Evolutionary conservation across 2,329 filamentous ascomycete genomes (phyloP), one percentile per base, ranked within the genome.

Genomic region (Xylogone sp.): DNA sequence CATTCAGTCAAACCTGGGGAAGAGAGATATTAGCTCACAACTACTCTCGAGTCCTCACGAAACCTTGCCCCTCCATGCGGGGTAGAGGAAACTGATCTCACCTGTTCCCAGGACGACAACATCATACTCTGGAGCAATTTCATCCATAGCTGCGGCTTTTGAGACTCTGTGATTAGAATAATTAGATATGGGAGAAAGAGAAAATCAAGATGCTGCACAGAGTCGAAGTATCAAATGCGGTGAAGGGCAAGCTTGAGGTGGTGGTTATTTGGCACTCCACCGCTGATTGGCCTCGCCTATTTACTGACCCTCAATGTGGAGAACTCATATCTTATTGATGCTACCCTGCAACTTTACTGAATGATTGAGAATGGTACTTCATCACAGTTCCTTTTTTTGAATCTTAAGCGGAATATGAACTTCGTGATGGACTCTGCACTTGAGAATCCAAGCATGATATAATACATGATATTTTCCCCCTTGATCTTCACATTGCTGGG

Each of bases 41-140:
- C n/a, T n/a, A n/a, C n/a, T n/a, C n/a, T n/a, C n/a, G n/a, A 62
- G 55, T 66, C 43, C 20, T 43, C 62, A 56, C 29, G 22, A 44
- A 24, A 46, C 43, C 60, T 64, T 56, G 52, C 63, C 58, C 64
- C 62, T 61, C 62, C 53, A 62, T 61, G 66, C 69, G 67, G 71
- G 70, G 72, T 71, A 66, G 43, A 20, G 46, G 27, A n/a, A n/a
- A n/a, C n/a, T n/a, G n/a, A n/a, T n/a, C 83, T 69, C 79, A 96
- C 91, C 92, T 72, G 94, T 99, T 81, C 94, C 94, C 71, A 99
- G 84, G 71, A 99, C 94, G 70, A 99, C 85, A 73, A 97, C 90
- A 82, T 99, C 94, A 82, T 99, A 99, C 75, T 97, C 92, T 70
- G 90, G 89, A 63, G 92, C 90, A 70, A 99, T 96, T 75, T 97